Base-by-base conservation (phyloP, 2,329 filamentous ascomycete species). In the Gnomoniopsis smithogilvyi region DNA sequence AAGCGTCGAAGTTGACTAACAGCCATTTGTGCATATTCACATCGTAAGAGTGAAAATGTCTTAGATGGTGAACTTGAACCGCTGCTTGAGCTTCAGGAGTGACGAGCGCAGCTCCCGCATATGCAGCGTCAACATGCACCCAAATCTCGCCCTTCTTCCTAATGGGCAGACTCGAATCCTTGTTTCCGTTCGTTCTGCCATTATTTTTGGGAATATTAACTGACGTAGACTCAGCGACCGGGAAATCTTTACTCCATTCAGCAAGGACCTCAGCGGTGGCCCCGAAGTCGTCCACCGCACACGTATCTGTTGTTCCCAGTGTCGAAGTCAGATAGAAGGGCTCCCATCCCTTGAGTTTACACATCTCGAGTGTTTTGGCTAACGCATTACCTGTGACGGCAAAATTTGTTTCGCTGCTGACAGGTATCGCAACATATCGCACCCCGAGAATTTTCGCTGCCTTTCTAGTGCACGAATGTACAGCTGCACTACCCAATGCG, bases 21-120 rank as follows among this genome's bases (percentile, higher is more conserved):
- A 97, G 81, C 94, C 94, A 97, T 78, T 98, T 98, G 80, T 97
- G 93, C 84, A 96, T 90, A 78, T 97, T 97, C 78, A 94, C 86
- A 74, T 96, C 88, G 81, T 96, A 96, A 64, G 88, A 92, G 77
- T 96, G 90, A 70, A 96, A 92, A 22, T 79, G 76, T 1, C 79
- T 76, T 54, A 95, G 81, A 51, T 92, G 80, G 65, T 88, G 80
- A 58, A 68, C 66, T 19, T 52, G 46, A 34, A 62, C 60, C 10
- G 63, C 24, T 21, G 50, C 26, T 63, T 92, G 89, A 73, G 90
- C 89, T 72, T 96, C 91, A 2, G 92, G 89, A 21, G 90, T 87
- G 3, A 96, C 78, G 3, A 98, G 83, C 1, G 93, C 90, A 0
- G 91, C 87, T 2, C 94, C 94, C 1, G 94, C 94, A 73, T 96